phyloP scores from a whole-genome alignment of 2,329 filamentous ascomycete species.

The Colletotrichum sp. region DNA sequence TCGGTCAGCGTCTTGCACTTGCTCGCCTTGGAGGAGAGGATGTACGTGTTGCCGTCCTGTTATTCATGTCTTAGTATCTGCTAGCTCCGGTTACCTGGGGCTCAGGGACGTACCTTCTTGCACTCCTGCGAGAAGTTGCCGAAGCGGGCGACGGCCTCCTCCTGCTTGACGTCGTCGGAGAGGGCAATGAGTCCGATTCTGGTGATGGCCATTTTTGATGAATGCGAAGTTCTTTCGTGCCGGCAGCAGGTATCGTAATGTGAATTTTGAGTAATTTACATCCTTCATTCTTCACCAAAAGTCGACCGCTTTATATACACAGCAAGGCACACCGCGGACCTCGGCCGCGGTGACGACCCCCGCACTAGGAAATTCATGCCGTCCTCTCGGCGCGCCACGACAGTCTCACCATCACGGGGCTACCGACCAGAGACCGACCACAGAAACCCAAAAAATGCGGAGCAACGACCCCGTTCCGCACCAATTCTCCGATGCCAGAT shows the following conservation, averaged over 20 bases:
- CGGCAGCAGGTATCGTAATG: neutral
- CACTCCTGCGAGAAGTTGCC: constrained; percentile 7
- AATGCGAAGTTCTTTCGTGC: neutral
- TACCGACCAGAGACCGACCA: neutral
- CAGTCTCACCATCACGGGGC: neutral
- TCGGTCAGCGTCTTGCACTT: constrained; percentile 16
- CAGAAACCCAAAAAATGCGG: neutral
- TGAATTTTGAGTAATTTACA: neutral
- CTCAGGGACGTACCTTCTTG: neutral
- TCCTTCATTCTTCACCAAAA: neutral
- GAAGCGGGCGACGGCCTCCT: constrained; percentile 7
- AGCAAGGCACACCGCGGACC: neutral
- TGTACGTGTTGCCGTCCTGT: constrained; percentile 11
- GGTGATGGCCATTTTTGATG: constrained; percentile 5
- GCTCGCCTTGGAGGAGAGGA: constrained; percentile 16
- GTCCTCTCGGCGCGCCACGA: neutral
- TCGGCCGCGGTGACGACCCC: neutral
- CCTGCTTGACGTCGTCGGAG: constrained; percentile 4
- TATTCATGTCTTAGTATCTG: neutral
- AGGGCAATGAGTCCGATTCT: constrained; percentile 16
- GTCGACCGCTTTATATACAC: neutral
- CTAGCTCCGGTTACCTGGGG: rapidly evolving
- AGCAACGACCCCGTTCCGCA: neutral
- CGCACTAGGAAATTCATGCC: neutral
- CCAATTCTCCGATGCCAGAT: neutral